phyloP scores from a whole-genome alignment of 805 yeast species.

The Komagataella phaffii region DNA sequence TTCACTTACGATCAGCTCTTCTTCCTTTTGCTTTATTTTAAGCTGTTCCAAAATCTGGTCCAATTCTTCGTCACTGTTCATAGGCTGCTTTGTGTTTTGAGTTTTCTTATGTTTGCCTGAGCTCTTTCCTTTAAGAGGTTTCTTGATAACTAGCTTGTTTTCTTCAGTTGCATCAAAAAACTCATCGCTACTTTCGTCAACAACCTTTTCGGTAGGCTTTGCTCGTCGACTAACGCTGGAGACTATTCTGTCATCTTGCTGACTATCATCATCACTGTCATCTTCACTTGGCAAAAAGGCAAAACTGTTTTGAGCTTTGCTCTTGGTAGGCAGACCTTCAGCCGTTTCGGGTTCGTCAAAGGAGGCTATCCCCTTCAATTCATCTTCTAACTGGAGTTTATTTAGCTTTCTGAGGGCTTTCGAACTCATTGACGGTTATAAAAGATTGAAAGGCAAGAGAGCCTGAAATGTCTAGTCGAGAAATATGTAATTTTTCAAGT shows the following conservation, averaged over 20 bases:
- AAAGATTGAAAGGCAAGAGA: not conserved
- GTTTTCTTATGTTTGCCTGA: slow-evolving; percentile 9
- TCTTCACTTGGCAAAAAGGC: slow-evolving; percentile 1
- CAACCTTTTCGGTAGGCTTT: not conserved
- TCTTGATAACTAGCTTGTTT: not conserved
- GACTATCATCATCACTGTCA: not conserved
- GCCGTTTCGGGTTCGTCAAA: slow-evolving; percentile 3
- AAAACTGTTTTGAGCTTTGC: not conserved
- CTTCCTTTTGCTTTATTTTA: slow-evolving; percentile 11
- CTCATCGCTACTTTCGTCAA: not conserved
- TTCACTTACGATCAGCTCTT: slow-evolving; percentile 10
- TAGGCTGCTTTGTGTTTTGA: slow-evolving; percentile 7
- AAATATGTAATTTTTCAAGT: not conserved
- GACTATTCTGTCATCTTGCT: not conserved
- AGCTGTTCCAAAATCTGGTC: slow-evolving; percentile 38
- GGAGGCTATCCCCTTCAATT: slow-evolving; percentile 4
- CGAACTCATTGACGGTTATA: slow-evolving; percentile 26
- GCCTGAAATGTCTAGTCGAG: not conserved
- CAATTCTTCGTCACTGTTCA: slow-evolving; percentile 42
- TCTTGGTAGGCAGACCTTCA: not conserved
- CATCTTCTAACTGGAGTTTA: slow-evolving; percentile 14
- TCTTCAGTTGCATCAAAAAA: not conserved
- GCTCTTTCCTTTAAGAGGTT: slow-evolving; percentile 2
- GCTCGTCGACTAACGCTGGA: not conserved
- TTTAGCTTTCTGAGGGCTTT: slow-evolving; percentile 33